These are phyloP conservation scores for Lichtheimia ramosa DNA, from an alignment of 371 early-diverging fungal species.

Conservation along the genomic window DNA sequence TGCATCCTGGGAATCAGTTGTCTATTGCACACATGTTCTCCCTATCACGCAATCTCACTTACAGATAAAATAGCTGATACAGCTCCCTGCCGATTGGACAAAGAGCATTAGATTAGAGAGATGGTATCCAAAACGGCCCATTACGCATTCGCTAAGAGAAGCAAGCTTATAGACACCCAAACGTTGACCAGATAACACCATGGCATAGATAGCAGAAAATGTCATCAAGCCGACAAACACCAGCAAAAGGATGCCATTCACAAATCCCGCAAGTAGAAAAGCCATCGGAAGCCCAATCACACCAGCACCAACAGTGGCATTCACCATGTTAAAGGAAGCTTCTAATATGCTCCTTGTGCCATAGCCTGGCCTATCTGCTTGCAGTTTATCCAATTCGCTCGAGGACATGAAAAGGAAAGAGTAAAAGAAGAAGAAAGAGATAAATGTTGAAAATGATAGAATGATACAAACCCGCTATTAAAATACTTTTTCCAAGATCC, in stretches of 20 bases:
- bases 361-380: slow-evolving; percentile 37
- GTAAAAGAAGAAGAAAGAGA: slow-evolving; percentile 1
- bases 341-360: slow-evolving; percentile 37
- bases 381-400: slow-evolving; percentile 28
- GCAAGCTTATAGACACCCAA: slow-evolving; percentile 50
- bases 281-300: slow-evolving; percentile 62
- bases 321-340: slow-evolving; percentile 55
- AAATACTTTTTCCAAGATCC: too few species aligned
- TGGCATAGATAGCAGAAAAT: slow-evolving; percentile 40
- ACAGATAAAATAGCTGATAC: slow-evolving; percentile 56
- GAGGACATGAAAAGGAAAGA: slow-evolving; percentile 2
- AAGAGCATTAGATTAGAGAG: slow-evolving; percentile 50
- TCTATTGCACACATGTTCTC: neutral
- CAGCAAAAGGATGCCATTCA: slow-evolving; percentile 50
- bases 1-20: neutral
- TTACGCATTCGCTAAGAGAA: slow-evolving; percentile 48
- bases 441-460: neutral
- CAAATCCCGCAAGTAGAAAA: slow-evolving; percentile 54
- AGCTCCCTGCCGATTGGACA: slow-evolving; percentile 49
- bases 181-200: slow-evolving; percentile 50
- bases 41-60: slow-evolving; percentile 17
- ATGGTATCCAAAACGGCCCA: slow-evolving; percentile 52
- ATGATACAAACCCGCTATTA: neutral
- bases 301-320: slow-evolving; percentile 64
- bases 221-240: slow-evolving; percentile 45